Evolutionary conservation across 108 stramenopile genomes (phyloP).

Genomic region (Aurantiochytrium sp.): DNA sequence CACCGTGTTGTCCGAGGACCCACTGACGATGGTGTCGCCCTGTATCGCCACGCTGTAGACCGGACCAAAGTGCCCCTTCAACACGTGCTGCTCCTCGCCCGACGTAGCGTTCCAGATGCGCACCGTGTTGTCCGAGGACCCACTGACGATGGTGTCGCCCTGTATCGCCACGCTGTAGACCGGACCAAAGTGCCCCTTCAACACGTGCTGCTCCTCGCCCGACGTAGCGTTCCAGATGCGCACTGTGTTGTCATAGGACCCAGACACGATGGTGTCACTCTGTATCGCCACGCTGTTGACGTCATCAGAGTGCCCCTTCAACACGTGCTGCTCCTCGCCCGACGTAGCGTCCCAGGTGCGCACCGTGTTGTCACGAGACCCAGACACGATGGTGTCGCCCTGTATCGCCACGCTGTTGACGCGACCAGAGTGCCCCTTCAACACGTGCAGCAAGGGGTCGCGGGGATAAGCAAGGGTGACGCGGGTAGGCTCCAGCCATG

Average conservation of each 20-base stretch:
- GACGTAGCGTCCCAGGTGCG: too few relatives aligned
- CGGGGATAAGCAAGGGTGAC: not conserved
- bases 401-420: too few relatives aligned
- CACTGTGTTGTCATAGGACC: not conserved
- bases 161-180: not conserved
- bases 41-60: too few relatives aligned
- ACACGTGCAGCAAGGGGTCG: not conserved
- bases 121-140: not conserved
- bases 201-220: not conserved
- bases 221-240: not conserved
- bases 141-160: not conserved
- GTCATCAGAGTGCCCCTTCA: not conserved
- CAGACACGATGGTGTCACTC: not conserved
- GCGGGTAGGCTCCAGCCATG: not conserved
- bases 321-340: too few relatives aligned
- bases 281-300: too few relatives aligned
- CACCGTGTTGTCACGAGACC: too few relatives aligned
- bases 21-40: too few relatives aligned
- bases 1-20: too few relatives aligned
- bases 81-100: too few relatives aligned
- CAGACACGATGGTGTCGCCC: too few relatives aligned
- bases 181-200: not conserved
- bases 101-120: not conserved
- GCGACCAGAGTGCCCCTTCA: not conserved
- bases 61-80: too few relatives aligned